A percentile compares a stretch with the other conserved stretches of the same genome.
phyloP scores from a whole-genome alignment of 345 rosid species.

The Rubroshorea leprosula region DNA sequence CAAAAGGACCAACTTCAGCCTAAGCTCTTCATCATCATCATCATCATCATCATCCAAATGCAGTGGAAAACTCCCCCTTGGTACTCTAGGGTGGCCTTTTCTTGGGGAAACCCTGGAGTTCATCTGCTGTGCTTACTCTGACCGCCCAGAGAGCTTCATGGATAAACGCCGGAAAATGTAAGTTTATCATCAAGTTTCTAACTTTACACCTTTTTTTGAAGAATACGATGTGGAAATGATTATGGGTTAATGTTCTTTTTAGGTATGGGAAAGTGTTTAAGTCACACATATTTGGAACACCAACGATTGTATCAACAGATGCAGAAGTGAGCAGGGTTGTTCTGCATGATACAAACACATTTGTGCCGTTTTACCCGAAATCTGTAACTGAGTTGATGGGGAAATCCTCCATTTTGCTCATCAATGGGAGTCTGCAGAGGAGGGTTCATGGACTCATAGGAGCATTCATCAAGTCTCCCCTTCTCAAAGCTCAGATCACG shows the following conservation, averaged over 20 bases:
- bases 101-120: slow-evolving; percentile 89
- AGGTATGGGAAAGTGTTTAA: slow-evolving; percentile 96
- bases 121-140: slow-evolving; percentile 71
- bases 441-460: slow-evolving; percentile 89
- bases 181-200: slow-evolving; percentile 10
- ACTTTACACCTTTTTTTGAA: background rate
- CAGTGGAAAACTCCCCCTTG: slow-evolving; percentile 41
- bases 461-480: slow-evolving; percentile 72
- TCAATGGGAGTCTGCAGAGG: slow-evolving; percentile 82
- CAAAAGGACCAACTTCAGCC: slow-evolving; percentile 12
- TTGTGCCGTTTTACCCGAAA: slow-evolving; percentile 90
- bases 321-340: slow-evolving; percentile 79
- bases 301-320: slow-evolving; percentile 84
- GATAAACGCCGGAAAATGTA: slow-evolving; percentile 72
- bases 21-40: slow-evolving; percentile 8
- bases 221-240: background rate
- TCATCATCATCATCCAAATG: background rate
- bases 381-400: slow-evolving; percentile 96
- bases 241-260: background rate
- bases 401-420: slow-evolving; percentile 75
- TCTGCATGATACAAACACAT: slow-evolving; percentile 70
- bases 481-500: slow-evolving; percentile 78
- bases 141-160: slow-evolving; percentile 87
- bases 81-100: slow-evolving; percentile 84
- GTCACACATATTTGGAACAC: slow-evolving; percentile 91